Base-by-base conservation (phyloP, 192 early-diverging fungal species). In the Gigaspora rosea region DNA sequence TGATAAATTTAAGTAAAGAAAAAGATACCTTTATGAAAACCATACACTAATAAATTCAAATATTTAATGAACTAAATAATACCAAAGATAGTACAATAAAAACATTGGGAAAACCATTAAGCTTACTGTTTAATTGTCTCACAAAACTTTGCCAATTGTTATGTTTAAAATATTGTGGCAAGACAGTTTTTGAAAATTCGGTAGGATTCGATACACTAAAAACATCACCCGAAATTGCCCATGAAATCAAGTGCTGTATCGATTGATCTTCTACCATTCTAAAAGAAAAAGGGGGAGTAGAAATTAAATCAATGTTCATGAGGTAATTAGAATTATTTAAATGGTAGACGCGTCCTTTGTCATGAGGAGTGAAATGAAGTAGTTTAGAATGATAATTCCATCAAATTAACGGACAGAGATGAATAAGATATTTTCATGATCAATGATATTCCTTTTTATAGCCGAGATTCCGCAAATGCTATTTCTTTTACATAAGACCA, bases 91-190 rank as follows among this genome's bases (percentile, higher is more conserved):
- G 8, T 18, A 33, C 16, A 10, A 57, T 67, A 18, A 48, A 71
- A 51, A 32, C 9, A 4, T 41, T 65, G 33, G 48, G 48, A 15
- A 77, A 49, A 20, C 11, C 16, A 13, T 63, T 50, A 11, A 13
- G 81, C 84, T 61, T 82, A 90, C 88, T 94, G 84, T 95, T 95
- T 15, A 95, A 85, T 82, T 94, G 93, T 32, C 94, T 88, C 49
- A 94, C 93, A 89, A 95, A 95, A 82, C 93, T 94, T 70, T 92
- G 90, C 90, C 92, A 95, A 85, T 95, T 95, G 81, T 93, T 94
- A 81, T 96, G 95, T 80, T 95, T 95, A 78, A 95, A 96, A 76
- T 94, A 92, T 79, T 92, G 91, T 32, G 95, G 95, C 57, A 96
- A 80, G 0, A 96, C 87, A 10, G 80, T 84, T 70, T 88, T 90